These are phyloP conservation scores for Lichina pygmaea DNA, from an alignment of 495 filamentous ascomycete species.

Conservation along the genomic window DNA sequence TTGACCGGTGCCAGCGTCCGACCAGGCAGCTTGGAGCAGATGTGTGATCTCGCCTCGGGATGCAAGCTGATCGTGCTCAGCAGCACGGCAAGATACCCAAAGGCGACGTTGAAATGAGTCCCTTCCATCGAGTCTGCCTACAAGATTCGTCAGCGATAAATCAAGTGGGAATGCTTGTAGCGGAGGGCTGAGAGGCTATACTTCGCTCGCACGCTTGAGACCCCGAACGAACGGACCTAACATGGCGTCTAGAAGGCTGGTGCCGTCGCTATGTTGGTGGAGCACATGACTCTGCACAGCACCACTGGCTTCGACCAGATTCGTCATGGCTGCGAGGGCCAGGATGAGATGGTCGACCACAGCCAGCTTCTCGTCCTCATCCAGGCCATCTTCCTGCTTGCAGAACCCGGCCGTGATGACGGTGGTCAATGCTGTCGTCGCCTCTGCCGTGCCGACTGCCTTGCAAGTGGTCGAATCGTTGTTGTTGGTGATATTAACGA, in stretches of 20 bases:
- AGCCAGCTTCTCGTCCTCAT: slow-evolving; percentile 17
- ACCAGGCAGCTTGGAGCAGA: slow-evolving; percentile 25
- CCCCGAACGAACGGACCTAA: slow-evolving; percentile 25
- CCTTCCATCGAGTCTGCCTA: slow-evolving; percentile 69
- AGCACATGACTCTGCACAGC: slow-evolving; percentile 19
- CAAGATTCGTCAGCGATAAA: background rate
- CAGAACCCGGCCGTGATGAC: slow-evolving; percentile 17
- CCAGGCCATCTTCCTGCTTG: slow-evolving; percentile 14
- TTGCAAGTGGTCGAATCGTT: slow-evolving; percentile 32
- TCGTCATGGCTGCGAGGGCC: slow-evolving; percentile 63
- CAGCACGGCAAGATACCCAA: slow-evolving; percentile 73
- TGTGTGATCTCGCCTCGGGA: slow-evolving; percentile 18
- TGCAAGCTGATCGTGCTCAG: slow-evolving; percentile 54
- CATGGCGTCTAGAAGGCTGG: slow-evolving; percentile 15
- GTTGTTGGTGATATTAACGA: slow-evolving; percentile 73
- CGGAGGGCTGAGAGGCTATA: background rate
- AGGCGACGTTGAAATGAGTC: slow-evolving; percentile 62
- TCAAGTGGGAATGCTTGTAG: too few relatives aligned
- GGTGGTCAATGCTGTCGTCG: slow-evolving; percentile 27
- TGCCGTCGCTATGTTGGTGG: slow-evolving; percentile 3
- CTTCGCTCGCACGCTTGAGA: slow-evolving; percentile 21
- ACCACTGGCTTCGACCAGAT: slow-evolving; percentile 55
- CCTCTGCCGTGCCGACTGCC: slow-evolving; percentile 27
- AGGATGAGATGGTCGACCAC: slow-evolving; percentile 49
- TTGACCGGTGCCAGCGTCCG: slow-evolving; percentile 34